Conservation (phyloP, 1,284 basidiomycete species). For the Trichosporon sp. region DNA sequence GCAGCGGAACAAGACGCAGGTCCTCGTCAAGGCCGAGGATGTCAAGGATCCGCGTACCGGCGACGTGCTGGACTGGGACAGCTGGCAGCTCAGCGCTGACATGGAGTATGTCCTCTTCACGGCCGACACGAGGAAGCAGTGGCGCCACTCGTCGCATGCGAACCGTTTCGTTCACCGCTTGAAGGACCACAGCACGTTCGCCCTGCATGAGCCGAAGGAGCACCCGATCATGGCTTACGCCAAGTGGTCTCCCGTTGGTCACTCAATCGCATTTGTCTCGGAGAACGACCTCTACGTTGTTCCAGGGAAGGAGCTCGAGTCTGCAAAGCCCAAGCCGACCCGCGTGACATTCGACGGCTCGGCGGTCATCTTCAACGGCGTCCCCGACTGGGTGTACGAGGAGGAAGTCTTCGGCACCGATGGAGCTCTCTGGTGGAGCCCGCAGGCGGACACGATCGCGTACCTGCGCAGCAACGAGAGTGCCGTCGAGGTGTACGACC, state of each 20-base stretch:
- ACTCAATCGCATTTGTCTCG: conserved; percentile 72
- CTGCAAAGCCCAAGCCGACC: conserved; percentile 46
- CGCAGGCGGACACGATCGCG: conserved; percentile 70
- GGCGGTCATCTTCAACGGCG: conserved; percentile 80
- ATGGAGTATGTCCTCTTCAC: conserved; percentile 79
- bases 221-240: conserved; percentile 65
- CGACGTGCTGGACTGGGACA: conserved; percentile 52
- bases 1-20: conserved; percentile 42
- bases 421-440: conserved; percentile 85
- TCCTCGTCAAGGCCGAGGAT: conserved; percentile 34
- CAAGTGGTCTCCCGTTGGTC: conserved; percentile 75
- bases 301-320: conserved; percentile 44
- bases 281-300: conserved; percentile 79
- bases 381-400: conserved; percentile 96
- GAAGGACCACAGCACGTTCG: conserved; percentile 59
- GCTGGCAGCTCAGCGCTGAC: conserved; percentile 78
- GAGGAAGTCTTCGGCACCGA: conserved; percentile 76
- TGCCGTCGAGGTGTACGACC: conserved; percentile 73
- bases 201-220: conserved; percentile 56
- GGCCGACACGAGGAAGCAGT: conserved; percentile 74
- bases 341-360: conserved; percentile 78
- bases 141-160: conserved; percentile 80
- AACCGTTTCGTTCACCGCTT: conserved; percentile 80
- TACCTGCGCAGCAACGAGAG: conserved; percentile 87
- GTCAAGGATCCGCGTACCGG: conserved; percentile 49